These are phyloP conservation scores for Pythium oligandrum DNA, from an alignment of 352 stramenopile species.

Conservation along the genomic window DNA sequence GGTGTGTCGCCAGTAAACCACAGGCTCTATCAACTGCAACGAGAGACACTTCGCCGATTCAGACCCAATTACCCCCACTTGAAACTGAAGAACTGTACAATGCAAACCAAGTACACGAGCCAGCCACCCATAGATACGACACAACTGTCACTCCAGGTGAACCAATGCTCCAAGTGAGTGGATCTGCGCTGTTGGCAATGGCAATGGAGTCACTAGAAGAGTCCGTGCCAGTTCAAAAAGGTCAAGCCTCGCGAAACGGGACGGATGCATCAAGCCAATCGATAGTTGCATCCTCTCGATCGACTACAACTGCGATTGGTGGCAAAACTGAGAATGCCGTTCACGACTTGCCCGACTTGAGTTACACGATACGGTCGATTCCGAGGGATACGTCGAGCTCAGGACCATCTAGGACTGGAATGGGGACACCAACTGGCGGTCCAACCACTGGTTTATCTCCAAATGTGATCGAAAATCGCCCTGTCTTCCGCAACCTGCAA, in stretches of 20 bases:
- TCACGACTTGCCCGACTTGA: slow-evolving; percentile 12
- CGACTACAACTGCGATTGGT: too few species aligned
- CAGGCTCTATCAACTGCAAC: neutral
- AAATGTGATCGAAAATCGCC: slow-evolving; percentile 16
- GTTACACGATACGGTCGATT: slow-evolving; percentile 11
- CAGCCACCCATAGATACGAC: neutral
- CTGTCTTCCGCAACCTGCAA: slow-evolving; percentile 10
- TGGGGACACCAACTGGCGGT: neutral
- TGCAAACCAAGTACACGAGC: neutral
- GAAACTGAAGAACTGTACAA: neutral
- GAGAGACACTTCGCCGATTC: neutral
- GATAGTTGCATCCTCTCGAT: too few species aligned
- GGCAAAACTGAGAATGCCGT: neutral
- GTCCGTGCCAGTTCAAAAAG: slow-evolving; percentile 1
- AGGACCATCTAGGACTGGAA: neutral
- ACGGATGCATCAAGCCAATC: too few species aligned
- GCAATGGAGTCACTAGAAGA: slow-evolving; percentile 13
- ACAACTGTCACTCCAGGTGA: neutral
- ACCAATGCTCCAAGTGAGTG: neutral
- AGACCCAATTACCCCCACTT: neutral
- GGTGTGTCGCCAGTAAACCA: slow-evolving; percentile 13
- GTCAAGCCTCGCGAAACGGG: neutral
- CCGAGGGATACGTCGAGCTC: neutral
- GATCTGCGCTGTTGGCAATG: slow-evolving; percentile 13
- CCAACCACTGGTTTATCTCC: slow-evolving; percentile 6